Conservation (phyloP, 257 asterid genomes). For the Echites panduratus region DNA sequence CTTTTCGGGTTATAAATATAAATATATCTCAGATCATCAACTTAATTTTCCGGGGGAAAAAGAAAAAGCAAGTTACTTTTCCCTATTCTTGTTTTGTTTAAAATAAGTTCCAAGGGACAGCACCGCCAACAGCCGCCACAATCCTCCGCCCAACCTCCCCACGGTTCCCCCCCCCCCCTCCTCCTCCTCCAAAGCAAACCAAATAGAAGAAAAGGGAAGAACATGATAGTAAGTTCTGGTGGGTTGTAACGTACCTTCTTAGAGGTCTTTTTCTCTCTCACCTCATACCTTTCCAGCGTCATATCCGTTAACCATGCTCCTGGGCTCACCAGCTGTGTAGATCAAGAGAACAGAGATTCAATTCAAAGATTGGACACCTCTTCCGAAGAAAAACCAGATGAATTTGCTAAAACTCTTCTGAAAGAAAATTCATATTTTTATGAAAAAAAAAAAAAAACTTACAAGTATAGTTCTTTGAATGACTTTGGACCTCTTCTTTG, state of each 20-base stretch:
- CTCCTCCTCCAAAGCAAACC: too few species aligned
- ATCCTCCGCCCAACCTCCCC: neutral
- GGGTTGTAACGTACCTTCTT: slow-evolving; percentile 27
- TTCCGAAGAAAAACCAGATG: too few species aligned
- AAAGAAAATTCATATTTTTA: neutral
- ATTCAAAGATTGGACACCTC: neutral
- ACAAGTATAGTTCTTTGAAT: slow-evolving; percentile 48
- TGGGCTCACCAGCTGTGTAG: slow-evolving; percentile 35
- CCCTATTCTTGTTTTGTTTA: too few species aligned
- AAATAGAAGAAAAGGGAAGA: too few species aligned
- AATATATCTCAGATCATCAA: too few species aligned
- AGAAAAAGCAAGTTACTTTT: too few species aligned
- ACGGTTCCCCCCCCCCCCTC: too few species aligned
- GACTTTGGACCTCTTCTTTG: slow-evolving; percentile 41
- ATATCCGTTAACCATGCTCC: slow-evolving; percentile 40
- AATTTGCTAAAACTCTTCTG: neutral
- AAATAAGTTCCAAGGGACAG: neutral
- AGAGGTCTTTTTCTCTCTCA: slow-evolving; percentile 36
- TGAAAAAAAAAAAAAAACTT: slow-evolving; percentile 2
- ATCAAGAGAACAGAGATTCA: neutral
- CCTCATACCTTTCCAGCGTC: slow-evolving; percentile 38
- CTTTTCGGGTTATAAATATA: too few species aligned
- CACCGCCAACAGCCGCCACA: neutral
- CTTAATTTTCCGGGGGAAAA: too few species aligned
- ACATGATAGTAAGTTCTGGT: too few species aligned